Conservation (phyloP, 805 yeast species). For the Yarrowia sp. region DNA sequence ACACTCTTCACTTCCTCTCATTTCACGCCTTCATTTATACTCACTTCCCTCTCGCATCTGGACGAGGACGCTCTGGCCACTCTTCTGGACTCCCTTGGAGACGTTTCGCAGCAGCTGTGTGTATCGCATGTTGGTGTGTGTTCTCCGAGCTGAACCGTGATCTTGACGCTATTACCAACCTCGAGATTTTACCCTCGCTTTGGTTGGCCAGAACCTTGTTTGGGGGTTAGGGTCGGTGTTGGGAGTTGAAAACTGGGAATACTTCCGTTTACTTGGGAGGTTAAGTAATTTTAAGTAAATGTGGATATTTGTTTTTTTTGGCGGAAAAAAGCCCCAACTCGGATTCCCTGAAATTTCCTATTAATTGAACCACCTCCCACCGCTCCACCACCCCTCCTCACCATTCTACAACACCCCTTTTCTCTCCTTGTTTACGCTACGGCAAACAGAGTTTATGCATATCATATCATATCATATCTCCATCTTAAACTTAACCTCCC, state of each 20-base stretch:
- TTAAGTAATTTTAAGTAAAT: neutral
- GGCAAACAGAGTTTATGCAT: neutral
- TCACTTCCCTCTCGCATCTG: slow-evolving; percentile 25
- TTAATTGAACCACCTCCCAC: too few relatives aligned
- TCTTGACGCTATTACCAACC: slow-evolving; percentile 16
- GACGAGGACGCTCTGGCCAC: slow-evolving; percentile 26
- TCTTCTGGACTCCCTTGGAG: slow-evolving; percentile 24
- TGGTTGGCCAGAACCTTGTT: slow-evolving; percentile 26
- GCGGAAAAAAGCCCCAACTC: too few relatives aligned
- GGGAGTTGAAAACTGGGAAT: too few relatives aligned
- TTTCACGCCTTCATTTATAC: neutral
- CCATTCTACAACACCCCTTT: too few relatives aligned
- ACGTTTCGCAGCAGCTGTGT: slow-evolving; percentile 25
- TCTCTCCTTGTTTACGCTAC: too few relatives aligned
- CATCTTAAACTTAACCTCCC: neutral
- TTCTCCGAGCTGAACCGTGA: slow-evolving; percentile 19
- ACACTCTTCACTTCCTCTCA: too few relatives aligned
- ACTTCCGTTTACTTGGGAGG: too few relatives aligned
- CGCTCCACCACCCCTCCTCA: too few relatives aligned
- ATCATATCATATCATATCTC: neutral
- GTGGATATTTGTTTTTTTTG: too few relatives aligned
- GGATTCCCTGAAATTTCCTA: too few relatives aligned
- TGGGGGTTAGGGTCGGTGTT: slow-evolving; percentile 8
- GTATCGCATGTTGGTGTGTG: slow-evolving; percentile 15
- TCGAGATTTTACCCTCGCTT: slow-evolving; percentile 13